A percentile compares a stretch with the other conserved stretches of the same genome.
These are phyloP conservation scores for Cercospora canescens DNA, from an alignment of 2,329 filamentous ascomycete genomes.

Conservation along the genomic window DNA sequence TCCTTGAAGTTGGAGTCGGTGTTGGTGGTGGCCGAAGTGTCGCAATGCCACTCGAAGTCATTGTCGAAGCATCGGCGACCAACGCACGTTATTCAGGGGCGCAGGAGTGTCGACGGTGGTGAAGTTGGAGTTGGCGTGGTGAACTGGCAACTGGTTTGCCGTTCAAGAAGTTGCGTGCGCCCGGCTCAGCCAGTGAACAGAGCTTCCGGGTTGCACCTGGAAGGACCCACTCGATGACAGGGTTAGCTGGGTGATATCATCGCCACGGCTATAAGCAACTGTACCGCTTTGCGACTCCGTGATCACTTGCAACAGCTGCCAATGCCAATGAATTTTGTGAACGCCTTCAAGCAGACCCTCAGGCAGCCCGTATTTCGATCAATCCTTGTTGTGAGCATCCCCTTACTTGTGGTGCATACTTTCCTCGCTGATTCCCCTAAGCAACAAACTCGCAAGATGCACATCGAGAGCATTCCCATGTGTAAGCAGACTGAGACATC, in stretches of 20 bases:
- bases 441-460: conserved; percentile 56
- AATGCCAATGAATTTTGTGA: conserved; percentile 7
- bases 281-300: background rate
- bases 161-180: conserved; percentile 3
- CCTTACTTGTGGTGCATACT: conserved; percentile 15
- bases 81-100: background rate
- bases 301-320: background rate
- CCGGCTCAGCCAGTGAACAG: background rate
- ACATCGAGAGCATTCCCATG: conserved; percentile 87
- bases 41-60: conserved; percentile 56
- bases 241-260: conserved; percentile 9
- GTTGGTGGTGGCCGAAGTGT: too few species aligned
- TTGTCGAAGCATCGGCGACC: conserved; percentile 19
- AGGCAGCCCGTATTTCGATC: conserved; percentile 3
- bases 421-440: conserved; percentile 29
- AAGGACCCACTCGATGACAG: background rate
- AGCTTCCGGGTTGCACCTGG: background rate
- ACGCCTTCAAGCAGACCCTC: background rate
- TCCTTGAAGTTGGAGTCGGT: too few species aligned
- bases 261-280: background rate
- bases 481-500: conserved; percentile 57
- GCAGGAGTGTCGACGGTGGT: background rate
- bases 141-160: background rate
- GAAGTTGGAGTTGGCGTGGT: background rate
- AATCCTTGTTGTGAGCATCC: conserved; percentile 27